Conservation (phyloP, 148 eudicot species). For the Dianthus caryophyllus region DNA sequence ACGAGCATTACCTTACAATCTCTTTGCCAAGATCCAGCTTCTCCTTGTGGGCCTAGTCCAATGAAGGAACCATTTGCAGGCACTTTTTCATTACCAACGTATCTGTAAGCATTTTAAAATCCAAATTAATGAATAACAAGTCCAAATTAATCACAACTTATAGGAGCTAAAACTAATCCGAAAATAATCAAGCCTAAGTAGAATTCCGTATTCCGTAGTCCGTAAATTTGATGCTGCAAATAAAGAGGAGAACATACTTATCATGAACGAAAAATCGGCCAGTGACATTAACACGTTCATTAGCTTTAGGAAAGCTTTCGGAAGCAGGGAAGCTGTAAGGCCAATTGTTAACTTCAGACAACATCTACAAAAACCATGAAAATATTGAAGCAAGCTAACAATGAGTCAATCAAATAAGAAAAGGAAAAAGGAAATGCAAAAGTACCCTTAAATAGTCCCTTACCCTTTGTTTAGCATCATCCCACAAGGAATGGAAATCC, state of each 20-base stretch:
- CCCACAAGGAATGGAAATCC: slow-evolving; percentile 37
- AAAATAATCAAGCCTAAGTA: too few species aligned
- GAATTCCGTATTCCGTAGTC: too few species aligned
- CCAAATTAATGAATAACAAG: too few species aligned
- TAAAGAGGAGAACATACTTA: slow-evolving; percentile 31
- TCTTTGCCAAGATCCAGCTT: slow-evolving; percentile 66
- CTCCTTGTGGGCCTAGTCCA: slow-evolving; percentile 57
- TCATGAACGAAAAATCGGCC: slow-evolving; percentile 71
- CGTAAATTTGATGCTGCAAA: too few species aligned
- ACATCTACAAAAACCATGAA: slow-evolving; percentile 43
- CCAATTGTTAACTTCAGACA: slow-evolving; percentile 57
- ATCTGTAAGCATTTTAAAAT: slow-evolving; percentile 28
- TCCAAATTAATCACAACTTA: too few species aligned
- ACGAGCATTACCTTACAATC: slow-evolving; percentile 79
- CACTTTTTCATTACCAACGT: slow-evolving; percentile 28
- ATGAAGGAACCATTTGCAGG: slow-evolving; percentile 48
- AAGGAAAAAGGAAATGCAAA: too few species aligned
- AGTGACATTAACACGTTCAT: slow-evolving; percentile 53
- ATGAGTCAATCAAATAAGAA: too few species aligned
- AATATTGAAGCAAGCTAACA: too few species aligned
- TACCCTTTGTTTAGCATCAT: slow-evolving; percentile 54
- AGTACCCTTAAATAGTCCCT: too few species aligned
- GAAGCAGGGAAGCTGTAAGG: slow-evolving; percentile 79
- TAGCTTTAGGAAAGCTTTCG: slow-evolving; percentile 52
- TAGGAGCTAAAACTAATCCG: too few species aligned